Evolutionary conservation across 306 rosid genomes (phyloP).

Genomic region (Clitoria ternatea): DNA sequence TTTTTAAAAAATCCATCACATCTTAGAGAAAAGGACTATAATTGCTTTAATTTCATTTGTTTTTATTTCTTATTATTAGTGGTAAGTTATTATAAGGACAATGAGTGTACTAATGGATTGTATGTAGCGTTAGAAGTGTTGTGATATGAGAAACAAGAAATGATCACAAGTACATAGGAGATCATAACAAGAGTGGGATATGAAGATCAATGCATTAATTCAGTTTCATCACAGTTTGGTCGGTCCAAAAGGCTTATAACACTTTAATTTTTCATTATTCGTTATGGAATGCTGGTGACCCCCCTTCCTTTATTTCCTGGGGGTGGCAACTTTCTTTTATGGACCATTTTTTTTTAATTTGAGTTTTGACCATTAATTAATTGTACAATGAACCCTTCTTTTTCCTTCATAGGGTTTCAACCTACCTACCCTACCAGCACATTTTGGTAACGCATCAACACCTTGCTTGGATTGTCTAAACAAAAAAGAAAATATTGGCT

Average conservation of each 20-base stretch:
- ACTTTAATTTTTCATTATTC: conserved; percentile 30
- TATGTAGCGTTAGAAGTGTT: background rate
- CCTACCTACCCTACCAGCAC: background rate
- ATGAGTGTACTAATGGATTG: background rate
- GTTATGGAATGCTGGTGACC: conserved; percentile 25
- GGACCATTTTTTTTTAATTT: background rate
- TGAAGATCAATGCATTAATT: background rate
- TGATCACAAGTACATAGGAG: background rate
- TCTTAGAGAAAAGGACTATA: background rate
- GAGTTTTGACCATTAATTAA: background rate
- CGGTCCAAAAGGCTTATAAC: too few relatives aligned
- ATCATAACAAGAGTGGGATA: background rate
- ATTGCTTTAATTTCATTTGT: background rate
- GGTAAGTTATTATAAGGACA: background rate
- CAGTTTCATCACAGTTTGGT: too few relatives aligned
- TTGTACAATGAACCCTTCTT: background rate
- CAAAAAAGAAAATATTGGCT: conserved; percentile 11
- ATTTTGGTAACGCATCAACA: conserved; percentile 32
- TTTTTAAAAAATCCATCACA: background rate
- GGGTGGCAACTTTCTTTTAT: background rate
- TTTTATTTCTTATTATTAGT: background rate
- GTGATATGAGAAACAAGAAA: conserved; percentile 6
- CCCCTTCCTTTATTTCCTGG: too few relatives aligned
- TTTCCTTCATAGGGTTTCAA: background rate
- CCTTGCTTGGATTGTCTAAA: background rate